Percentiles rank a stretch among this genome's conserved stretches.
Evolutionary conservation across 1,284 basidiomycete species (phyloP).

Genomic region (Fomitopsis palustris): DNA sequence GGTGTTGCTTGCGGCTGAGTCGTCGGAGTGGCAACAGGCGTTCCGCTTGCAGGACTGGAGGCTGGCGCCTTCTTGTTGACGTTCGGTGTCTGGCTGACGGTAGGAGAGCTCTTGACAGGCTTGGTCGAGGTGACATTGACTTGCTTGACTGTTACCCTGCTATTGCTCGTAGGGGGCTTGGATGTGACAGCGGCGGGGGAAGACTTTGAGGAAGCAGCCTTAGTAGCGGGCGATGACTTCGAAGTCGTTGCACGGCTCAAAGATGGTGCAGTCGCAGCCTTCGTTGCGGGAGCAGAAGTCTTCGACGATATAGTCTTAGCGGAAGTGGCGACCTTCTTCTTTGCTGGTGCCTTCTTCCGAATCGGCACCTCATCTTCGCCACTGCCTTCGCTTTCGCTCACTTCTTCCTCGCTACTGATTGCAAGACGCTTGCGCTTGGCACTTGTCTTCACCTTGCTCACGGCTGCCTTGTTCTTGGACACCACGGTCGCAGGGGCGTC

Average conservation of each 20-base stretch:
- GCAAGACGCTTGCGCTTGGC: constrained; percentile 1
- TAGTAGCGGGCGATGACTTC: not conserved
- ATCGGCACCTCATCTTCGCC: constrained; percentile 5
- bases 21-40: not conserved
- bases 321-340: not conserved
- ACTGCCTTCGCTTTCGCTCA: constrained; percentile 2
- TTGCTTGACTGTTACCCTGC: not conserved
- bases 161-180: not conserved
- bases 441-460: not conserved
- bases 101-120: not conserved
- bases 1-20: not conserved
- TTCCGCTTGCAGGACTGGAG: not conserved
- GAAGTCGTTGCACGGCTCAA: not conserved
- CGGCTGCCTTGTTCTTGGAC: constrained; percentile 2
- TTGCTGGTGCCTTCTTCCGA: not conserved
- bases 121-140: not conserved
- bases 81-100: not conserved
- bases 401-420: constrained; percentile 5
- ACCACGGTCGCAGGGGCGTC: constrained; percentile 17
- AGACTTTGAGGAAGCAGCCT: not conserved
- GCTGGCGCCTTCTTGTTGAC: not conserved
- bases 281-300: not conserved
- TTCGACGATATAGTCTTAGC: not conserved
- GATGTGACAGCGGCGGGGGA: not conserved
- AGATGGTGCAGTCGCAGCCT: not conserved